Evolutionary conservation across 805 yeast genomes (phyloP).

Genomic region (Metschnikowia gelsemii): DNA sequence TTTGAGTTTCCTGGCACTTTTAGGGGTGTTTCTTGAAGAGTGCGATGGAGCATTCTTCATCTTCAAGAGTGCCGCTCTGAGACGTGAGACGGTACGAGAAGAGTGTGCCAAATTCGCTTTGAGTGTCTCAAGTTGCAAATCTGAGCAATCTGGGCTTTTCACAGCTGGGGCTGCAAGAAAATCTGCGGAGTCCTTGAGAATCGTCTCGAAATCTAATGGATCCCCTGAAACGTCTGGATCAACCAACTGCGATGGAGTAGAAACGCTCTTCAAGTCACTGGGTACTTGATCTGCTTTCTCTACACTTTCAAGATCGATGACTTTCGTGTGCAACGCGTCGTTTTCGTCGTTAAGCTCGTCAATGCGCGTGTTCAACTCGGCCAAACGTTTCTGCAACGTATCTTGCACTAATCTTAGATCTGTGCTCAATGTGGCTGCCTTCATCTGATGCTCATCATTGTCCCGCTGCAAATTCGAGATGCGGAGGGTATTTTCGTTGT

Average conservation of each 20-base stretch:
- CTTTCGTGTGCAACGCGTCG: conserved; percentile 50
- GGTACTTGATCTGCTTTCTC: neutral
- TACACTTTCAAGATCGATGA: conserved; percentile 19
- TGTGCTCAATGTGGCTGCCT: conserved; percentile 40
- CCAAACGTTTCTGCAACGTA: conserved; percentile 42
- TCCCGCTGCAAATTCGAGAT: conserved; percentile 40
- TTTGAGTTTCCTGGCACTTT: conserved; percentile 17
- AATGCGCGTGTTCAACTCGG: conserved; percentile 50
- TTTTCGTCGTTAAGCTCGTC: conserved; percentile 68
- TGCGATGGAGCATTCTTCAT: conserved; percentile 30
- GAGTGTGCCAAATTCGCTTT: conserved; percentile 64
- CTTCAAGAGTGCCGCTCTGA: conserved; percentile 51
- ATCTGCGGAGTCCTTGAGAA: conserved; percentile 28
- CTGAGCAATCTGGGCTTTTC: conserved; percentile 40
- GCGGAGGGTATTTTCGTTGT: conserved; percentile 35
- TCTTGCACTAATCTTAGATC: conserved; percentile 38
- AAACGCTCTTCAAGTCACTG: neutral
- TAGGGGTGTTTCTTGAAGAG: conserved; percentile 26
- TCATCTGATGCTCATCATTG: conserved; percentile 46
- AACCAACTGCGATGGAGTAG: neutral
- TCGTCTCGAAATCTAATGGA: conserved; percentile 31
- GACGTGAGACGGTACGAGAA: conserved; percentile 57
- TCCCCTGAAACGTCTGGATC: conserved; percentile 20
- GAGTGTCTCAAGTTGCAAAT: conserved; percentile 64
- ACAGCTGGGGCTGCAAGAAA: conserved; percentile 23